Evolutionary conservation across 2,329 filamentous ascomycete genomes (phyloP).

Genomic region (Xylariaceae sp.): DNA sequence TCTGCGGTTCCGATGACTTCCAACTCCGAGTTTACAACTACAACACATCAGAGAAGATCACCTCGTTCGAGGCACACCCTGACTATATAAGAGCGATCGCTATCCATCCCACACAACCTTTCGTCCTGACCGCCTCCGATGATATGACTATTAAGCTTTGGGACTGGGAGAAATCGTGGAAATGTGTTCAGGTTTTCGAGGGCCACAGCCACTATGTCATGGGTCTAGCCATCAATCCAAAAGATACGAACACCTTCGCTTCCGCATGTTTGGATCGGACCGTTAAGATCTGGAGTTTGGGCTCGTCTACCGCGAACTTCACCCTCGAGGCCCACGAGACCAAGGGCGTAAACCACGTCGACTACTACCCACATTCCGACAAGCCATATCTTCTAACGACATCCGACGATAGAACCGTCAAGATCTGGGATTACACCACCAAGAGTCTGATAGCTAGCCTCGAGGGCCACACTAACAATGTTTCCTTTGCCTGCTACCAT

Average conservation of each 20-base stretch:
- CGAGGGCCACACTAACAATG: slow-evolving; percentile 96
- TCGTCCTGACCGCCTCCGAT: slow-evolving; percentile 94
- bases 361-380: slow-evolving; percentile 78
- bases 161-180: slow-evolving; percentile 99
- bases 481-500: slow-evolving; percentile 97
- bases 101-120: slow-evolving; percentile 93
- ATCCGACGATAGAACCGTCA: slow-evolving; percentile 93
- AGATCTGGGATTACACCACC: slow-evolving; percentile 99
- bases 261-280: slow-evolving; percentile 95
- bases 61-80: slow-evolving; percentile 93
- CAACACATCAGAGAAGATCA: slow-evolving; percentile 98
- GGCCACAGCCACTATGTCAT: slow-evolving; percentile 97
- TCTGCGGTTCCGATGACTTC: slow-evolving; percentile 94
- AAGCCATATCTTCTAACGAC: slow-evolving; percentile 92
- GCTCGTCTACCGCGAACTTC: slow-evolving; percentile 91
- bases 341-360: slow-evolving; percentile 97
- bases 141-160: slow-evolving; percentile 97
- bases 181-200: slow-evolving; percentile 95
- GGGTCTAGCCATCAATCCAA: slow-evolving; percentile 95
- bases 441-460: slow-evolving; percentile 96
- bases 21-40: slow-evolving; percentile 92
- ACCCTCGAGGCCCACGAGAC: slow-evolving; percentile 96
- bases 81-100: slow-evolving; percentile 98
- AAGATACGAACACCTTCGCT: slow-evolving; percentile 89
- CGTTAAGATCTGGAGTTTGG: slow-evolving; percentile 97